Conservation (phyloP, 2,329 filamentous ascomycete species). For the Lasiodiplodia citricola region DNA sequence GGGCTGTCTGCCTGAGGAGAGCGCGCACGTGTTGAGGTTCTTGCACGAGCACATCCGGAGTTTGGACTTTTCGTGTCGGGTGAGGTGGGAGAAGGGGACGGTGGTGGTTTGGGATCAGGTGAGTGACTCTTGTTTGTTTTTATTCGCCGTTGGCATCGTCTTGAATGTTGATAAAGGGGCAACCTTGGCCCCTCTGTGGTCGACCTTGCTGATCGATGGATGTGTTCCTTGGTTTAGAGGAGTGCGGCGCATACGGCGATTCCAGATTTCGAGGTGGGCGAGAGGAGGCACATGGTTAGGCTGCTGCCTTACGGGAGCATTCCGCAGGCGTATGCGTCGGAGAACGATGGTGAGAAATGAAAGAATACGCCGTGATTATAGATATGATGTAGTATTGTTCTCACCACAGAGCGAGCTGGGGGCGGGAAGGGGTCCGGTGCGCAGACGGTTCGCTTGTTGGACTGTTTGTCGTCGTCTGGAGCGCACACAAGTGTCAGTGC, state of each 20-base stretch:
- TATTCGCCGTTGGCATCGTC: no score
- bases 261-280: slow-evolving; percentile 14
- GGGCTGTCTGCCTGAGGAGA: not conserved
- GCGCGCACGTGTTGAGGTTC: not conserved
- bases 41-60: not conserved
- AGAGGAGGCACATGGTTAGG: slow-evolving; percentile 18
- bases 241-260: slow-evolving; percentile 18
- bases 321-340: not conserved
- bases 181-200: not conserved
- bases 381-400: no score
- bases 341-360: not conserved
- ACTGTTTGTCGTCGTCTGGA: not conserved
- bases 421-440: not conserved
- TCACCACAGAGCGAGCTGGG: not conserved
- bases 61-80: slow-evolving; percentile 9
- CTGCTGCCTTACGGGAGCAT: slow-evolving; percentile 14
- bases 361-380: not conserved
- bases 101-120: slow-evolving; percentile 24
- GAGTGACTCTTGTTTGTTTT: not conserved
- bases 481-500: slow-evolving; percentile 7
- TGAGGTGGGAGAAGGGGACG: slow-evolving; percentile 11
- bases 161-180: no score
- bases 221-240: not conserved
- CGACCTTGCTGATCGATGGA: not conserved
- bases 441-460: slow-evolving; percentile 1